Percentiles rank a stretch among this genome's conserved stretches.
Conservation (phyloP, 139 green algal genomes). For the Chlorella vulgaris region DNA sequence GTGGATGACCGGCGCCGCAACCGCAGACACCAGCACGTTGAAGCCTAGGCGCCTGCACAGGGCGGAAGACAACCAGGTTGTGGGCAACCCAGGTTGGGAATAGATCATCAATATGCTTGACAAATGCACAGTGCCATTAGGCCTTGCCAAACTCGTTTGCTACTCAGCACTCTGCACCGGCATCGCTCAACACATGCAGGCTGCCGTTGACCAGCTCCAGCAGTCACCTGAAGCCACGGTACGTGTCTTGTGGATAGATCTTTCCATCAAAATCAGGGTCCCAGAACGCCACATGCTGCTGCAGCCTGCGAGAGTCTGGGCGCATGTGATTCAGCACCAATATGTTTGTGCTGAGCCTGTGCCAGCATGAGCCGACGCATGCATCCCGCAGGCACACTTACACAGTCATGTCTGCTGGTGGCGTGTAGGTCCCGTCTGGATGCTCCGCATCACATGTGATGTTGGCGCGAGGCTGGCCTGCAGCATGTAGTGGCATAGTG, state of each 20-base stretch:
- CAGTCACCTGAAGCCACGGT: neutral
- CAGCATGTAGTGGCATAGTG: neutral
- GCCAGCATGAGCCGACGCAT: too few relatives aligned
- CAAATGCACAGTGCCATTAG: too few relatives aligned
- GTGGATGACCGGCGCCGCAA: constrained; percentile 71
- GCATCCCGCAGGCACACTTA: too few relatives aligned
- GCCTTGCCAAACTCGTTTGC: too few relatives aligned
- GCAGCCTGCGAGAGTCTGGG: neutral
- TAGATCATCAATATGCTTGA: too few relatives aligned
- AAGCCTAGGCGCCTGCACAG: constrained; percentile 56
- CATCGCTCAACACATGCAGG: too few relatives aligned
- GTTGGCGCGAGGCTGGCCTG: constrained; percentile 42
- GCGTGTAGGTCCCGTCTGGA: constrained; percentile 26
- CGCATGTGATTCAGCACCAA: too few relatives aligned
- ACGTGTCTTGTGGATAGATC: neutral
- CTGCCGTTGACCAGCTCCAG: too few relatives aligned
- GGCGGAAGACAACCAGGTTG: neutral
- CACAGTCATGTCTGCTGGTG: constrained; percentile 33
- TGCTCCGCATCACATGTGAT: constrained; percentile 34
- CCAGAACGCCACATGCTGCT: constrained; percentile 38
- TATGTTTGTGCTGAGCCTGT: too few relatives aligned
- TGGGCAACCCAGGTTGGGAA: too few relatives aligned
- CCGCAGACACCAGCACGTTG: constrained; percentile 50
- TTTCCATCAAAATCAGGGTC: neutral
- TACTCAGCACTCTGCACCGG: too few relatives aligned